Conservation (phyloP, 805 yeast species). For the Saturnispora bothae region DNA sequence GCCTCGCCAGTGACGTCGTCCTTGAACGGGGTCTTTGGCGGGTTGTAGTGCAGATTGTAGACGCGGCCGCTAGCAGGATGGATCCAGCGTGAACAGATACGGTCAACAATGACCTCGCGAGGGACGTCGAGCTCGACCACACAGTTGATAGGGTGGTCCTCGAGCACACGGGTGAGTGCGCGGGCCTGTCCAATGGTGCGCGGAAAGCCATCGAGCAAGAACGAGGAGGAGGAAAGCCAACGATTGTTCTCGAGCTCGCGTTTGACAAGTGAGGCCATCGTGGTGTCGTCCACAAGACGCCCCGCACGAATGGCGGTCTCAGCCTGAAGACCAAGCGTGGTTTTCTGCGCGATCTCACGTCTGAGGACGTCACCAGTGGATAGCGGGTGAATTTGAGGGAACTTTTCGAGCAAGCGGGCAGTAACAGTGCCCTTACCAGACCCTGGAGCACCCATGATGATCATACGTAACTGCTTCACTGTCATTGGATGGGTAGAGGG, state of each 20-base stretch:
- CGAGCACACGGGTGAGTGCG: conserved; percentile 38
- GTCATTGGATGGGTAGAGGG: conserved; percentile 1
- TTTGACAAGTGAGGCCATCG: conserved; percentile 51
- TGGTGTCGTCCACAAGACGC: conserved; percentile 58
- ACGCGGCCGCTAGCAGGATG: conserved; percentile 80
- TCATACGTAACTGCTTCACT: conserved; percentile 45
- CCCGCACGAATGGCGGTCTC: conserved; percentile 50
- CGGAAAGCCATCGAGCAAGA: conserved; percentile 91
- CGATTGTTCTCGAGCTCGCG: conserved; percentile 32
- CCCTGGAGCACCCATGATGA: conserved; percentile 89
- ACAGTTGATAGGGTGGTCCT: conserved; percentile 42
- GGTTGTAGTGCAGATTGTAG: conserved; percentile 77
- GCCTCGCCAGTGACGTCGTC: conserved; percentile 92
- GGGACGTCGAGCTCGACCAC: conserved; percentile 88
- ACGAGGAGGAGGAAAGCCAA: conserved; percentile 40
- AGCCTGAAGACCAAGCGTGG: conserved; percentile 49
- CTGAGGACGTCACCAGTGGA: conserved; percentile 83
- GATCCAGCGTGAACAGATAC: conserved; percentile 80
- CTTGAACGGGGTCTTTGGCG: conserved; percentile 70
- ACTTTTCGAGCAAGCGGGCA: conserved; percentile 43
- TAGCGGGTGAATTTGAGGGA: conserved; percentile 45
- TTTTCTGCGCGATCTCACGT: conserved; percentile 43
- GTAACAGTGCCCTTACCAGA: conserved; percentile 93
- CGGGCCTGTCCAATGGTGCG: conserved; percentile 67
- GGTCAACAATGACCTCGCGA: conserved; percentile 64